A percentile compares a stretch with the other conserved stretches of the same genome.
Conservation (phyloP, 768 basidiomycete species). For the Hygrocybe coccinea region DNA sequence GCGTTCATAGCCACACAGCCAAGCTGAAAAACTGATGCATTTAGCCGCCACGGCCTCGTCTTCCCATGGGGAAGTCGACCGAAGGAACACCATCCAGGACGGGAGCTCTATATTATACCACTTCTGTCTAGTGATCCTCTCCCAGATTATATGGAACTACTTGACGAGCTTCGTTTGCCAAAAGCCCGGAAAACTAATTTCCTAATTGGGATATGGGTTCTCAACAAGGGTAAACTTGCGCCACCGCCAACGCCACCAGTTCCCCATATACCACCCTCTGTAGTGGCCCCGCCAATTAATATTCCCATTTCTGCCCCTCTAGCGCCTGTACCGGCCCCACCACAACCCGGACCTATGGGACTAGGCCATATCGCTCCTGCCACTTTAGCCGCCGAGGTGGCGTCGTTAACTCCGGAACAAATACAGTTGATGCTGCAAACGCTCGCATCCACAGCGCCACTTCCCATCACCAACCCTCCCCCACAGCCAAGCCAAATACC, state of each 20-base stretch:
- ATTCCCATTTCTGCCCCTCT: slow-evolving; percentile 16
- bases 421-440: slow-evolving; percentile 63
- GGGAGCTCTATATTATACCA: slow-evolving; percentile 84
- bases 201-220: slow-evolving; percentile 80
- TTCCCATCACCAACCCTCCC: slow-evolving; percentile 12
- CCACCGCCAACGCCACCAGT: slow-evolving; percentile 33
- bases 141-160: slow-evolving; percentile 80
- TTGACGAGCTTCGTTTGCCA: slow-evolving; percentile 72
- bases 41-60: slow-evolving; percentile 77
- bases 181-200: slow-evolving; percentile 57
- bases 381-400: slow-evolving; percentile 65
- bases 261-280: slow-evolving; percentile 9
- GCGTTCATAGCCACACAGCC: slow-evolving; percentile 5
- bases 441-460: slow-evolving; percentile 37
- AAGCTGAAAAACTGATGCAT: slow-evolving; percentile 12
- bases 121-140: slow-evolving; percentile 58
- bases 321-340: not conserved
- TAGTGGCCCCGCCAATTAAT: slow-evolving; percentile 14
- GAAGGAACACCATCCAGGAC: slow-evolving; percentile 70
- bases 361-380: slow-evolving; percentile 20
- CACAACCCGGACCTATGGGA: not conserved
- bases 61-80: slow-evolving; percentile 81
- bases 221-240: slow-evolving; percentile 74
- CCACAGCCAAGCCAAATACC: slow-evolving; percentile 6
- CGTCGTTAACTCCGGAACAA: slow-evolving; percentile 71